These are phyloP conservation scores for Cladosporium velox DNA, from an alignment of 2,329 filamentous ascomycete genomes.

Conservation along the genomic window DNA sequence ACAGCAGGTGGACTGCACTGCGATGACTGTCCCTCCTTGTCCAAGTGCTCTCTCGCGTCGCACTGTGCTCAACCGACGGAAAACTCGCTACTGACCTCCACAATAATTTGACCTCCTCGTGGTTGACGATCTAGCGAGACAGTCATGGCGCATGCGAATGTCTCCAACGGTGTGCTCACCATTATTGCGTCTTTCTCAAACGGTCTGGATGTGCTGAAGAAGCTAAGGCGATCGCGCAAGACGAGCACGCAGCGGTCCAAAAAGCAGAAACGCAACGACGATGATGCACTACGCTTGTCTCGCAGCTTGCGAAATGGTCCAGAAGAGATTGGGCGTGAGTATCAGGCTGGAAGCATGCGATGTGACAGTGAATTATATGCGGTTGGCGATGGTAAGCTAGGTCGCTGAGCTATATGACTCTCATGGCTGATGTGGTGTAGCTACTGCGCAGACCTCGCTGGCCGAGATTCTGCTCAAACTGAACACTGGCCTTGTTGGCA, in stretches of 20 bases:
- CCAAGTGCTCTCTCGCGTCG: neutral
- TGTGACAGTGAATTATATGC: slow-evolving; percentile 44
- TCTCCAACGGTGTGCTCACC: slow-evolving; percentile 38
- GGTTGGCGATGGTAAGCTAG: slow-evolving; percentile 46
- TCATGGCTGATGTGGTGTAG: slow-evolving; percentile 32
- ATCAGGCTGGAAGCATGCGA: slow-evolving; percentile 40
- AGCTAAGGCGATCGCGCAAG: slow-evolving; percentile 39
- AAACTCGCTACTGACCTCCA: neutral
- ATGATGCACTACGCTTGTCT: slow-evolving; percentile 43
- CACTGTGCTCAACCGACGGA: neutral
- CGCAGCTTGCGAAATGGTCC: slow-evolving; percentile 45
- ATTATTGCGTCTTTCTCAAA: slow-evolving; percentile 49
- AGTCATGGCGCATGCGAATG: slow-evolving; percentile 27
- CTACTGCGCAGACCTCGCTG: slow-evolving; percentile 49
- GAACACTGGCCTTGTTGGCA: slow-evolving; percentile 50
- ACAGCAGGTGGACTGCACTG: neutral
- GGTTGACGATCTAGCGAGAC: neutral
- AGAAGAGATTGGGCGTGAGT: slow-evolving; percentile 46
- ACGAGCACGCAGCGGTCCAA: slow-evolving; percentile 33
- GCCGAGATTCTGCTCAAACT: slow-evolving; percentile 49
- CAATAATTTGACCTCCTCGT: neutral
- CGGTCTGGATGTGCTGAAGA: slow-evolving; percentile 49
- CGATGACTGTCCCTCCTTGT: neutral
- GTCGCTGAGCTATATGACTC: neutral
- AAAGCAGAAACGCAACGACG: slow-evolving; percentile 26